Conservation (phyloP, 768 basidiomycete genomes). For the Daedalea quercina region DNA sequence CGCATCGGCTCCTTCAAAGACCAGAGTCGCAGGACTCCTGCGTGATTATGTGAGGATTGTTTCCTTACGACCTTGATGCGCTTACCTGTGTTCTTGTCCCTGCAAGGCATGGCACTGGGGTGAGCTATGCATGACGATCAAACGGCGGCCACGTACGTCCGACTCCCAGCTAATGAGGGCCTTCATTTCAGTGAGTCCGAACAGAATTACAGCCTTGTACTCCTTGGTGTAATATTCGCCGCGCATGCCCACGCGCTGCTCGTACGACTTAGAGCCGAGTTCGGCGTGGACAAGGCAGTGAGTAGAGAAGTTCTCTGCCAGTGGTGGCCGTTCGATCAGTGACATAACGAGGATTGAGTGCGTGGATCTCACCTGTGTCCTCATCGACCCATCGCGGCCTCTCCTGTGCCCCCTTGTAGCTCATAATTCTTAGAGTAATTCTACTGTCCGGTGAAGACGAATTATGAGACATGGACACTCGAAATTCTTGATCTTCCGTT, state of each 20-base stretch:
- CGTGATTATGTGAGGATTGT: too few relatives aligned
- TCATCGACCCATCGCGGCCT: constrained; percentile 28
- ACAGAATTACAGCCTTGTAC: constrained; percentile 35
- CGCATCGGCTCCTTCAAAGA: too few relatives aligned
- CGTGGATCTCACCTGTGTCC: constrained; percentile 23
- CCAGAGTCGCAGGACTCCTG: too few relatives aligned
- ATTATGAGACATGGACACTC: not conserved
- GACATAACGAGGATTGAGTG: too few relatives aligned
- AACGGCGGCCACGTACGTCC: constrained; percentile 7
- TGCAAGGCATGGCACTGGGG: too few relatives aligned
- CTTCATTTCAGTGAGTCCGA: constrained; percentile 40
- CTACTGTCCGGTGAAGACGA: not conserved
- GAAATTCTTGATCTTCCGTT: not conserved
- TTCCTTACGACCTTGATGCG: too few relatives aligned
- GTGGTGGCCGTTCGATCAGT: not conserved
- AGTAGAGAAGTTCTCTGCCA: constrained; percentile 26
- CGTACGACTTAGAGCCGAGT: constrained; percentile 17
- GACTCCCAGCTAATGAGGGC: constrained; percentile 40
- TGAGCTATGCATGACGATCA: too few relatives aligned
- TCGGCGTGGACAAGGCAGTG: constrained; percentile 29
- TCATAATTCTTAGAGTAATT: constrained; percentile 20
- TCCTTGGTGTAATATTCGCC: constrained; percentile 23
- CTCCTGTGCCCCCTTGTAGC: constrained; percentile 23
- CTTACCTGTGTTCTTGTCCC: too few relatives aligned
- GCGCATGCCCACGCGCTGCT: not conserved